A percentile compares a stretch with the other conserved stretches of the same genome.
Conservation (phyloP, 2,329 filamentous ascomycete genomes). For the Aspergillus pseudotamarii region DNA sequence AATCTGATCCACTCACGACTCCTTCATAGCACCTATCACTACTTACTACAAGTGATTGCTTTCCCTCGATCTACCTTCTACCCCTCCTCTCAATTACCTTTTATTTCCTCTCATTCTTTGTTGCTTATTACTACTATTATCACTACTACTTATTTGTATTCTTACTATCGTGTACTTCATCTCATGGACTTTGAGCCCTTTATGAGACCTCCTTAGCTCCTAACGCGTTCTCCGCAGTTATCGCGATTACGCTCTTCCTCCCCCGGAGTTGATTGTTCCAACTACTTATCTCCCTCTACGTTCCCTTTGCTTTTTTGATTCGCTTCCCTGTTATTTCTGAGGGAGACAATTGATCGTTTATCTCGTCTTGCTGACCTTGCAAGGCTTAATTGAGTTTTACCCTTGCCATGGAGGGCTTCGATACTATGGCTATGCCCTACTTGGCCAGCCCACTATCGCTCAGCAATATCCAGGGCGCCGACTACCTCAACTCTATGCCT, state of each 20-base stretch:
- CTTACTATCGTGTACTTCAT: constrained; percentile 8
- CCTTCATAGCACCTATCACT: constrained; percentile 11
- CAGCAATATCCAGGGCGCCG: constrained; percentile 52
- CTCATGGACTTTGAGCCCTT: neutral
- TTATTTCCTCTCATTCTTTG: constrained; percentile 13
- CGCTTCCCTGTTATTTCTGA: neutral
- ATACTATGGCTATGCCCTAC: constrained; percentile 66
- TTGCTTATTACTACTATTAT: constrained; percentile 14
- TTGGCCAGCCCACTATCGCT: constrained; percentile 60
- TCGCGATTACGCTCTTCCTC: constrained; percentile 12
- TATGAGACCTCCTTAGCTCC: constrained; percentile 14
- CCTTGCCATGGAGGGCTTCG: constrained; percentile 58
- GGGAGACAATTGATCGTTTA: neutral
- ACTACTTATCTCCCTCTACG: neutral
- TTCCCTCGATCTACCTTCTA: constrained; percentile 2
- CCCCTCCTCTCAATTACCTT: constrained; percentile 1
- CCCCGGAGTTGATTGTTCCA: neutral
- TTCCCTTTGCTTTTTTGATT: neutral
- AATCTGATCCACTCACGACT: constrained; percentile 25
- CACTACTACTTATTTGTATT: constrained; percentile 7
- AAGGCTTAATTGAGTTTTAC: constrained; percentile 5
- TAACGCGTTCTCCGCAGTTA: constrained; percentile 13
- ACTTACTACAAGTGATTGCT: constrained; percentile 8
- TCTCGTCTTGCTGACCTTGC: neutral
- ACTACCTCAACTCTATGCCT: constrained; percentile 53